These are phyloP conservation scores for Plasmodium sp. DNA, from an alignment of 169 alveolate genomes.

Conservation along the genomic window DNA sequence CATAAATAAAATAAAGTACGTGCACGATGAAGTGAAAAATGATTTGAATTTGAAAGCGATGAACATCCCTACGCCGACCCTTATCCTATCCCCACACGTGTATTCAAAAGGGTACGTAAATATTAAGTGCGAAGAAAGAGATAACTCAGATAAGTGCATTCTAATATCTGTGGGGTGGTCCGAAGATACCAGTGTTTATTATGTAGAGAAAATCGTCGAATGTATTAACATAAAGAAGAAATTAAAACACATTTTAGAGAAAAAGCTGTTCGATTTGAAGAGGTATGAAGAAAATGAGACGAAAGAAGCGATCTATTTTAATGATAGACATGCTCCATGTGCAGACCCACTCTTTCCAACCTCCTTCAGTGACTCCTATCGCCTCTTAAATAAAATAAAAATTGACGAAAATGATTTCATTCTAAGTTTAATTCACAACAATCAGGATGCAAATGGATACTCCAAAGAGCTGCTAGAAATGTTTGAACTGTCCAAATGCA, in stretches of 20 bases:
- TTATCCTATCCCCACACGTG: conserved; percentile 31
- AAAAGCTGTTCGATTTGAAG: conserved; percentile 1
- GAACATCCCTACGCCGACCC: conserved; percentile 24
- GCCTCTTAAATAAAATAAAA: conserved; percentile 51
- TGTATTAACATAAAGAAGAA: conserved; percentile 59
- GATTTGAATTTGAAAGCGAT: conserved; percentile 17
- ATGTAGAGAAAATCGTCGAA: conserved; percentile 60
- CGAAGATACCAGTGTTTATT: conserved; percentile 55
- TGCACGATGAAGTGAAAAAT: conserved; percentile 46
- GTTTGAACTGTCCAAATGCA: conserved; percentile 18
- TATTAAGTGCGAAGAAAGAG: conserved; percentile 56
- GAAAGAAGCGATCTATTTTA: background rate
- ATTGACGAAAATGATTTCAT: conserved; percentile 43
- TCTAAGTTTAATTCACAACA: conserved; percentile 25
- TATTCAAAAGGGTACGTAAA: conserved; percentile 66
- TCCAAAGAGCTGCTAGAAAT: conserved; percentile 19
- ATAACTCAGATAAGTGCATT: conserved; percentile 23
- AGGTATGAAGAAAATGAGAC: conserved; percentile 19
- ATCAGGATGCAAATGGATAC: conserved; percentile 2
- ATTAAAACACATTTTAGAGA: conserved; percentile 26
- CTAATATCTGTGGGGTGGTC: conserved; percentile 69
- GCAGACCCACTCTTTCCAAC: background rate
- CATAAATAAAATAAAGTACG: conserved; percentile 38
- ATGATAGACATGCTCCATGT: background rate
- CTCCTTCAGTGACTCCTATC: conserved; percentile 6